Evolutionary conservation across 306 rosid genomes (phyloP), one percentile per base, ranked within the genome.

Genomic region (Prosopis cineraria): DNA sequence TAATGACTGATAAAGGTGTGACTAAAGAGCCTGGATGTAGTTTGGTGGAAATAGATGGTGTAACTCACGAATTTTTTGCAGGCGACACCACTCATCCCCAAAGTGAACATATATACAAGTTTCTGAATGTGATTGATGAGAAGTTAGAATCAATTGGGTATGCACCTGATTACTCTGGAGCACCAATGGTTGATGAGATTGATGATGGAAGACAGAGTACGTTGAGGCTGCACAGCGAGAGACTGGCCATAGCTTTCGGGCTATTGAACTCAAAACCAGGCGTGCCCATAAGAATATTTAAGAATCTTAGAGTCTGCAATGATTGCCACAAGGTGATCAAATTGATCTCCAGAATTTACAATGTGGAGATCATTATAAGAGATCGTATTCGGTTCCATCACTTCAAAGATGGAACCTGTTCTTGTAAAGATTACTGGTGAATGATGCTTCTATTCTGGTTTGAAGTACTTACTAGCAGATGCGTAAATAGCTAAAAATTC

Each of bases 361-460:
- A 71, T 4, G 90, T 83, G 59, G 93, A 91, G 88, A 89, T 93
- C 77, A 78, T 84, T 82, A 85, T 93, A 73, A 86, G 96, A 79
- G 91, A 89, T 78, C 92, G 90, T 52, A 80, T 77, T 70, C 86
- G 98, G 13, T 91, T 93, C 81, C 97, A 89, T 87, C 91, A 82
- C 53, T 88, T 89, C 24, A 86, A 79, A 77, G 89, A 90, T 68
- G 93, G 96, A 36, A 72, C 30, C 2, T 91, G 96, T 88, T 90
- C 94, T 70, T 93, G 96, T 88, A 86, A 74, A 81, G 93, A 89
- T 68, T 87, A 86, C 64, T 88, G 96, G 93, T 92, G 81, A 87
- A 65, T 10, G 27, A 10, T 45, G 64, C 31, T 22, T 1, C 20
- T 34, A 52, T 30, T 29, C 40, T 45, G 20, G 40, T 14, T 44